These are phyloP conservation scores for Chytriomyces hyalinus DNA, from an alignment of 192 early-diverging fungal species.

Conservation along the genomic window DNA sequence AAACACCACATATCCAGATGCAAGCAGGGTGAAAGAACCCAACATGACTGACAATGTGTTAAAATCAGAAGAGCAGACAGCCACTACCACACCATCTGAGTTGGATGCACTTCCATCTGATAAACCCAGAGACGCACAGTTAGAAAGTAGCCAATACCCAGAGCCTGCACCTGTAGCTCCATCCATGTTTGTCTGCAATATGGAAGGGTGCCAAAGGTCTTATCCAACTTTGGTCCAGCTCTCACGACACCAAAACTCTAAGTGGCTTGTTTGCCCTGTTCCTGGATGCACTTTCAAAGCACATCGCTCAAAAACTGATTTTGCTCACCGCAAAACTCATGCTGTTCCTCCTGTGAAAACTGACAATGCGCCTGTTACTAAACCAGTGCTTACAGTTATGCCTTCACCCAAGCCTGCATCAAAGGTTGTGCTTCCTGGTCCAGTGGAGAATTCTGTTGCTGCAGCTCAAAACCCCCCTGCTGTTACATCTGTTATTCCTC, in stretches of 20 bases:
- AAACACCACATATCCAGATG: background rate
- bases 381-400: background rate
- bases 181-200: background rate
- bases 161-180: background rate
- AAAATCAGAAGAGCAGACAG: background rate
- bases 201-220: background rate
- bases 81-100: background rate
- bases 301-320: background rate
- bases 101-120: background rate
- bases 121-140: background rate
- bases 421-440: background rate
- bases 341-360: background rate
- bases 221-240: background rate
- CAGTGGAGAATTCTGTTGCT: background rate
- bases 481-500: background rate
- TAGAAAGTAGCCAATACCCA: background rate
- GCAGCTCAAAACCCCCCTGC: background rate
- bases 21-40: background rate
- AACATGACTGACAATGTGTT: background rate
- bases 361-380: background rate
- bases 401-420: background rate
- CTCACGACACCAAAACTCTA: background rate
- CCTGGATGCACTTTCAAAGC: slow-evolving; percentile 2
- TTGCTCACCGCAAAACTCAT: background rate
- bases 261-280: background rate